Conservation (phyloP, 2,329 filamentous ascomycete genomes). For the Trichoderma sp. region DNA sequence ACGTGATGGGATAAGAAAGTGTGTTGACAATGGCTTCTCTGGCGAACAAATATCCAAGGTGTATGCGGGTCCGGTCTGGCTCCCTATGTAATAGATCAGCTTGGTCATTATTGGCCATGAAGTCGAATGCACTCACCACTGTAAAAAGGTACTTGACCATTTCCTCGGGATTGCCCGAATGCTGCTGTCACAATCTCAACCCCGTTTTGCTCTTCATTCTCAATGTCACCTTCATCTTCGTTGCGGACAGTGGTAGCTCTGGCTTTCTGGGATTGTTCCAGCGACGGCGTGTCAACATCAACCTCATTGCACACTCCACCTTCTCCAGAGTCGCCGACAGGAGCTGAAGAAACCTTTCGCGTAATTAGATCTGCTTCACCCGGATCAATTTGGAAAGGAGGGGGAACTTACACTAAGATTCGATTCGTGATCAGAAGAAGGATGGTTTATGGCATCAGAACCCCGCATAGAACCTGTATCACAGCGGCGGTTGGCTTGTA, state of each 20-base stretch:
- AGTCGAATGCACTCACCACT: neutral
- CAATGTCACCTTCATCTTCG: neutral
- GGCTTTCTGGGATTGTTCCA: neutral
- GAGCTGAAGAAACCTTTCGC: neutral
- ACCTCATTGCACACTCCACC: neutral
- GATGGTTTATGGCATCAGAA: neutral
- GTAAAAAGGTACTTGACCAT: neutral
- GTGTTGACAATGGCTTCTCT: neutral
- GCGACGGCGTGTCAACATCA: neutral
- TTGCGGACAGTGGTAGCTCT: neutral
- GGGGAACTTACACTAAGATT: neutral
- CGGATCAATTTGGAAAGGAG: neutral
- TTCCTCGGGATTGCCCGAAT: neutral
- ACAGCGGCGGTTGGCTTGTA: neutral
- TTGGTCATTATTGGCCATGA: neutral
- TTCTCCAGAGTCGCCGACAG: neutral
- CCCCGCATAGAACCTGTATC: neutral
- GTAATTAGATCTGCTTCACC: neutral
- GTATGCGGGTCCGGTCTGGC: neutral
- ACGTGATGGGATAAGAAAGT: neutral
- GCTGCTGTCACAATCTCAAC: neutral
- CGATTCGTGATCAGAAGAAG: neutral
- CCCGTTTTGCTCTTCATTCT: neutral
- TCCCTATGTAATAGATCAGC: neutral
- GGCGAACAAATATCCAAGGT: neutral